Base-by-base conservation (phyloP, 768 basidiomycete genomes). In the Lactarius sanguifluus region DNA sequence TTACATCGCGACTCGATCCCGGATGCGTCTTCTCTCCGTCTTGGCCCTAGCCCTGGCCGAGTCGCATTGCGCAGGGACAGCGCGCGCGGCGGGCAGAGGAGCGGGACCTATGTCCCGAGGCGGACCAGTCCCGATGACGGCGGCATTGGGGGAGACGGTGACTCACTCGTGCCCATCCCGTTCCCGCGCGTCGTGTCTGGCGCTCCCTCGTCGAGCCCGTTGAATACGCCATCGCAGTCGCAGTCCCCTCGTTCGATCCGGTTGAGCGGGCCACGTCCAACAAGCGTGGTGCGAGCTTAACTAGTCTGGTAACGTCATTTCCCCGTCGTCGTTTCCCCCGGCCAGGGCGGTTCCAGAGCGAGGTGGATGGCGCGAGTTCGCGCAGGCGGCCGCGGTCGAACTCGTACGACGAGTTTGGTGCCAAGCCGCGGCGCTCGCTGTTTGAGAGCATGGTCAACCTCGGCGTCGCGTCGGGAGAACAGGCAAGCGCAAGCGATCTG, bases 381-480 rank as follows among this genome's bases (percentile, higher is more conserved):
- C 79, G 84, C 64, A 78, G 84, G 62, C 81, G 84, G 38, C 81
- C 81, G 18, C 80, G 88, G 43, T 89, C 89, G 20, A 85, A 77
- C 71, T 90, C 89, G 65, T 84, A 84, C 67, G 91, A 90, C 71
- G 91, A 88, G 64, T 75, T 85, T 64, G 86, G 85, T 18, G 79
- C 75, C 58, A 82, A 81, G 71, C 79, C 81, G 30, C 74, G 81
- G 62, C 80, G 86, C 63, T 83, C 88, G 61, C 80, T 91, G 75
- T 87, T 89, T 70, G 91, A 87, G 78, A 88, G 87, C 72, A 86
- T 87, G 83, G 83, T 86, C 40, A 86, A 86, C 76, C 76, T 89
- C 18, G 83, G 86, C 30, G 82, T 76, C 55, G 79, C 23, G 7
- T 81, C 83, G 30, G 61, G 61, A 13, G 71, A 78, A 63, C 81